phyloP scores from a whole-genome alignment of 352 stramenopile genomes.

The Achlya hypogyna region DNA sequence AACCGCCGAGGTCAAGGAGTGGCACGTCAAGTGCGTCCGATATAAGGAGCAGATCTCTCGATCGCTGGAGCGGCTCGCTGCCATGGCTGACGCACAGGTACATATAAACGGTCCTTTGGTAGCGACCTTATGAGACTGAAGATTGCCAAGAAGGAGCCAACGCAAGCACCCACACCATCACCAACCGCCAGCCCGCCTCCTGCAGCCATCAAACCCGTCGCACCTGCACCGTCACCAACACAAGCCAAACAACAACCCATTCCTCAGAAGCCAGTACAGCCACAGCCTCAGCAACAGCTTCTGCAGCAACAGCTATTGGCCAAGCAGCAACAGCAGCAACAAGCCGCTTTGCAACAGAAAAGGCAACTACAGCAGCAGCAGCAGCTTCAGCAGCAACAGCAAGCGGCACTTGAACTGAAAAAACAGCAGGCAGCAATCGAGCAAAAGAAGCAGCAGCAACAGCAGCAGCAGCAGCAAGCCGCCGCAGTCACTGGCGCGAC shows the following conservation, averaged over 20 bases:
- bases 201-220: constrained; percentile 14
- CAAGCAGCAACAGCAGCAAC: constrained; percentile 20
- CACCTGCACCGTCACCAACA: constrained; percentile 1
- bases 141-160: constrained; percentile 21
- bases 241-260: background rate
- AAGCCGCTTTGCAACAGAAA: constrained; percentile 15
- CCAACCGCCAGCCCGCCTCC: background rate
- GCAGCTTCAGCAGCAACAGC: constrained; percentile 26
- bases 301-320: background rate
- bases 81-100: constrained; percentile 75
- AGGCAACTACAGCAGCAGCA: constrained; percentile 20
- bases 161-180: background rate
- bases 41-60: constrained; percentile 64
- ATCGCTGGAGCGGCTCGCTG: constrained; percentile 62
- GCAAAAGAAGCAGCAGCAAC: constrained; percentile 19
- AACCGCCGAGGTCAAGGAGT: constrained; percentile 58
- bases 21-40: constrained; percentile 48
- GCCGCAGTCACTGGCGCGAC: background rate
- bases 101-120: constrained; percentile 12
- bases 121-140: background rate
- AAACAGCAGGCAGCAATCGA: constrained; percentile 8
- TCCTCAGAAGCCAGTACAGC: constrained; percentile 8
- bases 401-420: constrained; percentile 24
- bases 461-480: constrained; percentile 22
- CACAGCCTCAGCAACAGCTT: constrained; percentile 3